Base-by-base conservation (phyloP, 2,329 filamentous ascomycete genomes). In the Cryphonectria radicalis region DNA sequence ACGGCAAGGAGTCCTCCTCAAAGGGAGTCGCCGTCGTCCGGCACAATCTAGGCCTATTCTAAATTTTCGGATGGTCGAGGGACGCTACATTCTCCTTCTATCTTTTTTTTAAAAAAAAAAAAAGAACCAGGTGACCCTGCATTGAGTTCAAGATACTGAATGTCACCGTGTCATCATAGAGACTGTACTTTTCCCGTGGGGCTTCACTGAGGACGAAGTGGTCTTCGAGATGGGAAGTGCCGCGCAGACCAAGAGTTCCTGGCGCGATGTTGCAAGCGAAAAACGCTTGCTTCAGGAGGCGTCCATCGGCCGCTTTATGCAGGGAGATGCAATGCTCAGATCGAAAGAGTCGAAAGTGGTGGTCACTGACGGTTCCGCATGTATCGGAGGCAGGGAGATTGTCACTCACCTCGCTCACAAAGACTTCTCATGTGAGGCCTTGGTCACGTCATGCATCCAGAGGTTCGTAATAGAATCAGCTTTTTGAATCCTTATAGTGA, bases 211-310 rank as follows among this genome's bases (percentile, higher is more conserved):
- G 32, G 32, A 32, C 32, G 32, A 32, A 32, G 3, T 32, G 32
- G 32, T 32, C 32, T n/a, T 37, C 35, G 32, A 7, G 64, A 57
- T 46, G 57, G 66, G 3, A 25, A 37, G 22, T 2, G 17, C n/a
- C 11, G 17, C 13, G 32, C 37, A 25, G 8, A 19, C 14, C 42
- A 46, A 63, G 13, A 63, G 59, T 42, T 3, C 55, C 10, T 73
- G 71, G 71, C 69, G 63, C 35, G 66, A 71, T n/a, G 42, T 71
- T 3, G 71, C 57, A 14, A 69, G 32, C n/a, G 50, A 71, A 35
- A 73, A 73, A 25, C 62, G 66, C 13, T 25, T 42, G 10, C 8
- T 28, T 5, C 71, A 59, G 25, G 55, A 35, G 11, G 53, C 68
- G 4, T 46, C 42, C 13, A 37, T 73, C n/a, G 10, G 14, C 22